Evolutionary conservation across 176 grass and related monocot genomes (phyloP), one percentile per base, ranked within the genome.

Genomic region (Panicum miliaceum): DNA sequence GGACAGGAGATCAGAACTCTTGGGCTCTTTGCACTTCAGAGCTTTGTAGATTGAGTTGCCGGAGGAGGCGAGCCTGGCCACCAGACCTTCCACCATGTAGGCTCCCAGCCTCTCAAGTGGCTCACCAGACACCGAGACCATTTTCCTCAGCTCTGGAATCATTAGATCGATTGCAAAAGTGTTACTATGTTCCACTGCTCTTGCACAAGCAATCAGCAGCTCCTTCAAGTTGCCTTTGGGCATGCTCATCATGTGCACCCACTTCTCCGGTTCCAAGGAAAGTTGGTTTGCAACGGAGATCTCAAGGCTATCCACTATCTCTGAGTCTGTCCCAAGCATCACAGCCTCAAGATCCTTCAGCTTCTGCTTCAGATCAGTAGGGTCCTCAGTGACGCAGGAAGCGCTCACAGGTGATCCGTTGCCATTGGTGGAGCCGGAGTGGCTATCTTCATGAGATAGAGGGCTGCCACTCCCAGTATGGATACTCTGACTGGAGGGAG

Each of bases 81-180:
- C 86, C 27, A 99, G 93, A 22, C 96, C 96, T 92, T 99, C 96
- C 23, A 96, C 90, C 85, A 96, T 92, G 88, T 99, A 99, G 64
- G 96, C 96, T 36, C 88, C 93, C 59, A 99, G 20, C 79, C 93
- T 87, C 73, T 99, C 89, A 0, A 94, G 40, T 12, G 96, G 96
- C 3, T 90, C 90, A 32, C 96, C 96, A 34, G 91, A 95, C 12
- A 99, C 96, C 2, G 96, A 95, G 60, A 99, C 96, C 93, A 90
- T 96, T 62, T 94, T 88, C 53, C 83, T 85, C 71, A 99, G 8
- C 88, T 99, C 96, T 0, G 88, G 54, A 60, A 94, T 85, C 70
- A 96, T 77, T 89, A 87, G 66, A 51, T 92, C 85, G 4, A 88
- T 77, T 0, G 37, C 64, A 6, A 42, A 77, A 51, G 29, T 59